These are phyloP conservation scores for Zalerion maritima DNA, from an alignment of 495 filamentous ascomycete species.

Conservation along the genomic window DNA sequence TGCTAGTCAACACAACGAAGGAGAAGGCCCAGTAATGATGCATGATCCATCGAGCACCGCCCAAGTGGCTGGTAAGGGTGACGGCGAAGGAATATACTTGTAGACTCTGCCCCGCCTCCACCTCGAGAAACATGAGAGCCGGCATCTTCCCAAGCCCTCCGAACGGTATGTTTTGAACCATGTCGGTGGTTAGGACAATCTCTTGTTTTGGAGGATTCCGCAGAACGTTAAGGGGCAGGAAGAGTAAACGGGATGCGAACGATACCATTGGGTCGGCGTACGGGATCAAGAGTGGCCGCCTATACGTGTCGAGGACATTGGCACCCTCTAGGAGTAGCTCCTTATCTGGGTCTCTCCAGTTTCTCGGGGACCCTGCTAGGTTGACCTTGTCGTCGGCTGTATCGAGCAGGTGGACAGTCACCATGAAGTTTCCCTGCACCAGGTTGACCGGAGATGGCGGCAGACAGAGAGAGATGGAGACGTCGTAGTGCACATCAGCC, in stretches of 20 bases:
- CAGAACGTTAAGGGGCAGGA: conserved; percentile 30
- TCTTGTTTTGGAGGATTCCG: conserved; percentile 30
- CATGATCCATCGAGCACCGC: conserved; percentile 74
- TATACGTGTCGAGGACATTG: conserved; percentile 19
- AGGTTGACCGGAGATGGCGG: conserved; percentile 47
- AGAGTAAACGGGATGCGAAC: conserved; percentile 23
- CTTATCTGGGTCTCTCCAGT: conserved; percentile 22
- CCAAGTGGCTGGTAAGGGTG: conserved; percentile 53
- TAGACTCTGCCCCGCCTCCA: conserved; percentile 50
- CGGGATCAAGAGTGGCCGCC: conserved; percentile 25
- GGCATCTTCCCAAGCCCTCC: conserved; percentile 42
- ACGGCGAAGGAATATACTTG: conserved; percentile 61
- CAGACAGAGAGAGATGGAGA: conserved; percentile 41
- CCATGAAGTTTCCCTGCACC: conserved; percentile 78
- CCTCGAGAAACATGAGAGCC: conserved; percentile 42
- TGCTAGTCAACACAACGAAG: conserved; percentile 46
- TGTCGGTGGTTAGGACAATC: conserved; percentile 44
- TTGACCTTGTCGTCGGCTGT: conserved; percentile 12
- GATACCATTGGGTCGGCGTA: conserved; percentile 25
- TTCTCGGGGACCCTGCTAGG: conserved; percentile 9
- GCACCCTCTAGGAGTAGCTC: too few species aligned
- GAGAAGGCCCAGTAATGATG: conserved; percentile 57
- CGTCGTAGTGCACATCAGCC: conserved; percentile 45
- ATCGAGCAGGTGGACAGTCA: conserved; percentile 53
- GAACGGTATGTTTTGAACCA: conserved; percentile 62